These are phyloP conservation scores for Drechslerella stenobrocha DNA, from an alignment of 2,329 filamentous ascomycete genomes.

Conservation along the genomic window DNA sequence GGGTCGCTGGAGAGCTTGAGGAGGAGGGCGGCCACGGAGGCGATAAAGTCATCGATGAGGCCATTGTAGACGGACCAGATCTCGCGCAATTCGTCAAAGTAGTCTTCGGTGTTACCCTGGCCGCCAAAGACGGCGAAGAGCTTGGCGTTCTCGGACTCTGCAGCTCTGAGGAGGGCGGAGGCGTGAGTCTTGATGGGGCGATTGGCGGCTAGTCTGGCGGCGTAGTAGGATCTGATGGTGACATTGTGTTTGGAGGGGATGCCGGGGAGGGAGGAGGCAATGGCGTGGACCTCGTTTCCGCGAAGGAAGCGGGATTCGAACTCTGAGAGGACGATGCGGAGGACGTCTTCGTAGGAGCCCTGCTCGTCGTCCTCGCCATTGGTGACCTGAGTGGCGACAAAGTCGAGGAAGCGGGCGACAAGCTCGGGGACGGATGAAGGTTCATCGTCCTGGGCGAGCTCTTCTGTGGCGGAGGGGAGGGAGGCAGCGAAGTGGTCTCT, in stretches of 20 bases:
- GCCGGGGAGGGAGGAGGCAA: conserved; percentile 81
- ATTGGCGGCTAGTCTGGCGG: conserved; percentile 79
- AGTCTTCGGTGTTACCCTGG: conserved; percentile 98
- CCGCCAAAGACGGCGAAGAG: conserved; percentile 95
- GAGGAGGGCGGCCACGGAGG: conserved; percentile 80
- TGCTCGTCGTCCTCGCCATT: conserved; percentile 87
- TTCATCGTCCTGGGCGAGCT: conserved; percentile 96
- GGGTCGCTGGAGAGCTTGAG: conserved; percentile 80
- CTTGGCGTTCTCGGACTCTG: conserved; percentile 77
- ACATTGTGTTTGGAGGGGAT: conserved; percentile 90
- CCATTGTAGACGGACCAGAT: conserved; percentile 88
- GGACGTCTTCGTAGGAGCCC: conserved; percentile 86
- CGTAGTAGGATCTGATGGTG: conserved; percentile 88
- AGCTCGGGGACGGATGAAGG: conserved; percentile 94
- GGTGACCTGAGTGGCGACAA: conserved; percentile 83
- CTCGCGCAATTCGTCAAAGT: conserved; percentile 94
- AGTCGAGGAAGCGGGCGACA: conserved; percentile 89
- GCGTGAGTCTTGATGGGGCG: conserved; percentile 88
- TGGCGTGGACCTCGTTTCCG: conserved; percentile 92
- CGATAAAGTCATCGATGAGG: conserved; percentile 84
- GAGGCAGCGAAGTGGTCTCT: conserved; percentile 86
- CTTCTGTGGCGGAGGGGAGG: conserved; percentile 88
- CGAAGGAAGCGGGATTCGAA: conserved; percentile 94
- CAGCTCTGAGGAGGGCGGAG: conserved; percentile 87
- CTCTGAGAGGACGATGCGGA: conserved; percentile 90